Evolutionary conservation across 2,329 filamentous ascomycete species (phyloP).

Genomic region (Aspergillus niger): DNA sequence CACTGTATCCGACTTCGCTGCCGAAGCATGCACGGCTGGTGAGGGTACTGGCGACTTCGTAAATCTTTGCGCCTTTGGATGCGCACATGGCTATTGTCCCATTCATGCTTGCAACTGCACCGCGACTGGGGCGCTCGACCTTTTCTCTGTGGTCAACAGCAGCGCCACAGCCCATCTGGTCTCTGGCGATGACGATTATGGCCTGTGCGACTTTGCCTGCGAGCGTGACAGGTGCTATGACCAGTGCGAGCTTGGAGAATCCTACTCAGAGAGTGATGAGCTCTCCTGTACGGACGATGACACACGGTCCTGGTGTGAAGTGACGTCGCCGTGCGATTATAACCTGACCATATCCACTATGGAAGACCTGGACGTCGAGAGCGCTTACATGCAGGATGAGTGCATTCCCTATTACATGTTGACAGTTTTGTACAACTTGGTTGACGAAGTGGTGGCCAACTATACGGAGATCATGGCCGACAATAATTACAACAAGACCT

Average conservation of each 20-base stretch:
- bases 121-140: background rate
- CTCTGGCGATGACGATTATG: background rate
- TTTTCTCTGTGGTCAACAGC: background rate
- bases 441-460: background rate
- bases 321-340: background rate
- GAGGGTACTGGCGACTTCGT: background rate
- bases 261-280: background rate
- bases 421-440: background rate
- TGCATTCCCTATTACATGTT: constrained; percentile 1
- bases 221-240: constrained; percentile 2
- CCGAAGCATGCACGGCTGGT: background rate
- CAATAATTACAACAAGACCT: constrained; percentile 5
- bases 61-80: background rate
- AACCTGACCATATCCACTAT: background rate
- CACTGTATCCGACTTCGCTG: background rate
- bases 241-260: background rate
- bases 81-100: background rate
- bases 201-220: background rate
- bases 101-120: constrained; percentile 4
- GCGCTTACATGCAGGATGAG: background rate
- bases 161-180: background rate
- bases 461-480: background rate
- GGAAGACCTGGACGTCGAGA: background rate
- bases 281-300: background rate
- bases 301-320: background rate